Evolutionary conservation across 2,329 filamentous ascomycete genomes (phyloP).

Genomic region (Aureobasidium sp.): DNA sequence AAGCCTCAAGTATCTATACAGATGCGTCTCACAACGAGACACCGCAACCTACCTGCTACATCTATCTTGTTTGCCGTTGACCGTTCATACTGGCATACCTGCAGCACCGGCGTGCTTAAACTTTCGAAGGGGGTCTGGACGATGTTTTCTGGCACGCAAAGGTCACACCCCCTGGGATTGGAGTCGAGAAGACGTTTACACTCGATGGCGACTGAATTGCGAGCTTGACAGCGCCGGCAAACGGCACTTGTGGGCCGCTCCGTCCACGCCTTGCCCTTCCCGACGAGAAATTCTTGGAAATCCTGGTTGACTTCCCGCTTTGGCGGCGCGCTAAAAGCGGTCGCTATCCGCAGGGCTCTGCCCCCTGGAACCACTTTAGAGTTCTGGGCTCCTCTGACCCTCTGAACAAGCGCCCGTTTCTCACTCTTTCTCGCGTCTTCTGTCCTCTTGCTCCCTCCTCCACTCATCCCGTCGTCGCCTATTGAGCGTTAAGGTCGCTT

Average conservation of each 20-base stretch:
- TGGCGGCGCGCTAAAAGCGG: conserved; percentile 11
- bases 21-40: conserved; percentile 15
- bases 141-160: neutral
- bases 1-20: conserved; percentile 14
- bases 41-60: conserved; percentile 7
- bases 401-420: conserved; percentile 7
- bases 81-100: conserved; percentile 12
- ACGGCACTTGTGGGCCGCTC: conserved; percentile 15
- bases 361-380: conserved; percentile 10
- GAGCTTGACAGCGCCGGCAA: conserved; percentile 16
- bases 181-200: conserved; percentile 12
- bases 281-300: neutral
- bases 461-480: conserved; percentile 12
- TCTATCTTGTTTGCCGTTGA: conserved; percentile 16
- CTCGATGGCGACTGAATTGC: conserved; percentile 8
- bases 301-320: conserved; percentile 1
- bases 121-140: conserved; percentile 11
- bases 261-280: neutral
- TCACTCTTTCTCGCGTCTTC: conserved; percentile 11
- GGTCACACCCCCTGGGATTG: conserved; percentile 1
- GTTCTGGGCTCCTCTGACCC: conserved; percentile 11
- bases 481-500: conserved; percentile 12
- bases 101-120: conserved; percentile 11
- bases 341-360: conserved; percentile 4
- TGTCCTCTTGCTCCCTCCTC: conserved; percentile 1